Conservation (phyloP, 2,329 filamentous ascomycete species). For the Tolypocladium pustulatum region DNA sequence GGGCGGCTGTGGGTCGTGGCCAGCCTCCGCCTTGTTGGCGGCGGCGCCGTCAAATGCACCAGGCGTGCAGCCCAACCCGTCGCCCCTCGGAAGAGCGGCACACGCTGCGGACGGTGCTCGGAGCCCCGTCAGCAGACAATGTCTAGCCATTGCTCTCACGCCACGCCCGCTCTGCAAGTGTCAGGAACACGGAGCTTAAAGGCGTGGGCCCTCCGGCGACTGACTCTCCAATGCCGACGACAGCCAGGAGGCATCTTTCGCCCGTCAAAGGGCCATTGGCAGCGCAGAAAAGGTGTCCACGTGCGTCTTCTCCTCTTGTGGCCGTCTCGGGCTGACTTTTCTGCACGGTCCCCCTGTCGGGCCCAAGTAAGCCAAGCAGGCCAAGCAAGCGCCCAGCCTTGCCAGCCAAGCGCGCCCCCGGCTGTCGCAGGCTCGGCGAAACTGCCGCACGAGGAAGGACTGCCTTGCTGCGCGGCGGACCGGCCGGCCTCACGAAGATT, state of each 20-base stretch:
- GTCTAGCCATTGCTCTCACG: neutral
- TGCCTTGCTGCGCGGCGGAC: neutral
- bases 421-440: neutral
- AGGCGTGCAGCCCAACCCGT: neutral
- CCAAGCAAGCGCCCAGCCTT: neutral
- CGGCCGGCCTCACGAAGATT: neutral
- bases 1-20: neutral
- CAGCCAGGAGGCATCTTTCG: neutral
- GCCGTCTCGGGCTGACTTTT: neutral
- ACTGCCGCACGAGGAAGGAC: neutral
- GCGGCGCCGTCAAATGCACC: neutral
- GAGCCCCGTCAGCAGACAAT: neutral
- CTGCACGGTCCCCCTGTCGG: neutral
- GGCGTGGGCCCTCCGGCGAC: neutral
- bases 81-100: neutral
- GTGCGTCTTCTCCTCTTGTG: neutral
- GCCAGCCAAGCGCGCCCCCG: neutral
- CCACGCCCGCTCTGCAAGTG: neutral
- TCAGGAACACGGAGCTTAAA: neutral
- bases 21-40: neutral
- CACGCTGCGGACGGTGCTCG: neutral
- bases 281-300: neutral
- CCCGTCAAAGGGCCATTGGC: neutral
- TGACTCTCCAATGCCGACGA: neutral
- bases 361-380: neutral